Conservation (phyloP, 306 rosid genomes). For the Quercus dentata region DNA sequence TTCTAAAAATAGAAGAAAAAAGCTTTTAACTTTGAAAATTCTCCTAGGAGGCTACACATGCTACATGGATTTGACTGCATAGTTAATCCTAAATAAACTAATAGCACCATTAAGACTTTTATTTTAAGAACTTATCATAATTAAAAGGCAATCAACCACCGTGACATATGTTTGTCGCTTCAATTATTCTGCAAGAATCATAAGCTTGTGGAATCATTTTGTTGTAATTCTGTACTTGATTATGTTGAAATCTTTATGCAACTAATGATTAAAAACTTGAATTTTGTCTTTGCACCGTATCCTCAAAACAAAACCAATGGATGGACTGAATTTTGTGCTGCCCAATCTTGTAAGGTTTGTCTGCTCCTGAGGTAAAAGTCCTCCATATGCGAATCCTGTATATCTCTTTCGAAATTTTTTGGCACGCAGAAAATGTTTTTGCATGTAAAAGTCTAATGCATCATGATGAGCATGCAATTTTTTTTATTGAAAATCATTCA, state of each 20-base stretch:
- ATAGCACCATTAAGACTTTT: too few species aligned
- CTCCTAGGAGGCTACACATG: background rate
- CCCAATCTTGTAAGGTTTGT: background rate
- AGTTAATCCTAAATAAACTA: background rate
- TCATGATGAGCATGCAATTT: background rate
- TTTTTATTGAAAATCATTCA: background rate
- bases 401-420: background rate
- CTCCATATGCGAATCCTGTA: background rate
- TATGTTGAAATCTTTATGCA: background rate
- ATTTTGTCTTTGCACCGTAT: background rate
- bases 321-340: background rate
- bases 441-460: background rate
- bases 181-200: background rate
- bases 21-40: background rate
- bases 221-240: background rate
- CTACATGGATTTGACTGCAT: background rate
- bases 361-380: background rate
- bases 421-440: background rate
- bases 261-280: background rate
- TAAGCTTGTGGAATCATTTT: background rate
- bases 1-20: background rate
- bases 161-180: background rate
- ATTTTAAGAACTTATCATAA: too few species aligned
- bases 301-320: background rate
- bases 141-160: too few species aligned